Evolutionary conservation across 2,329 filamentous ascomycete genomes (phyloP), one percentile per base, ranked within the genome.

Genomic region (Arthrobotrys entomopaga): DNA sequence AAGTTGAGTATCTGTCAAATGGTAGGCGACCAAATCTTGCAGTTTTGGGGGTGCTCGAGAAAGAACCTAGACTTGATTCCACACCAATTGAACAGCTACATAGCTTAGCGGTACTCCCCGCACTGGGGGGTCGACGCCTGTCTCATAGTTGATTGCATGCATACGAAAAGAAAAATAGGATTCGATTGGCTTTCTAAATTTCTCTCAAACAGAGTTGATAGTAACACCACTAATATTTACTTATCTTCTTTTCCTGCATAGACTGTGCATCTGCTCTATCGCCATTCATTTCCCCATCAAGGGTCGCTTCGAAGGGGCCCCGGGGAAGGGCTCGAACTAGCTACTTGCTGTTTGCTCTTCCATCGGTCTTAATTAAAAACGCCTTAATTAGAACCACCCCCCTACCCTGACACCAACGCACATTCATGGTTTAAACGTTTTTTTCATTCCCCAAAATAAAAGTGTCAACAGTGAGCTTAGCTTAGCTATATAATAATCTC

Each of bases 61-160:
- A 10, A 34, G 29, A 34, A 34, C 29, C 42, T 46, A 7, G 8
- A 46, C 42, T 19, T 13, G 42, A 46, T 46, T 34, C 5, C 6
- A 10, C 29, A 34, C n/a, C n/a, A n/a, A n/a, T 34, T 34, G 29
- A 34, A 57, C 42, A 2, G 7, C n/a, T 15, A n/a, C n/a, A n/a
- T n/a, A n/a, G n/a, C n/a, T n/a, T 29, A 15, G 38, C 56, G 57
- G 65, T 56, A 69, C 61, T 69, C 65, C 65, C 65, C 56, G 65
- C 65, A 60, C 52, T 54, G 3, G 24, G 24, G 3, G 24, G 24
- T 26, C 7, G 24, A 26, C 24, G 29, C 29, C 10, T 5, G 29
- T 34, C 29, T 34, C 29, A 34, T 10, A 34, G 7, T 34, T 59
- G 56, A 7, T 34, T 59, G 56, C 56, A 59, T 11, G 34, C 38